Base-by-base conservation (phyloP, 371 early-diverging fungal species). In the Nematocida sp. region DNA sequence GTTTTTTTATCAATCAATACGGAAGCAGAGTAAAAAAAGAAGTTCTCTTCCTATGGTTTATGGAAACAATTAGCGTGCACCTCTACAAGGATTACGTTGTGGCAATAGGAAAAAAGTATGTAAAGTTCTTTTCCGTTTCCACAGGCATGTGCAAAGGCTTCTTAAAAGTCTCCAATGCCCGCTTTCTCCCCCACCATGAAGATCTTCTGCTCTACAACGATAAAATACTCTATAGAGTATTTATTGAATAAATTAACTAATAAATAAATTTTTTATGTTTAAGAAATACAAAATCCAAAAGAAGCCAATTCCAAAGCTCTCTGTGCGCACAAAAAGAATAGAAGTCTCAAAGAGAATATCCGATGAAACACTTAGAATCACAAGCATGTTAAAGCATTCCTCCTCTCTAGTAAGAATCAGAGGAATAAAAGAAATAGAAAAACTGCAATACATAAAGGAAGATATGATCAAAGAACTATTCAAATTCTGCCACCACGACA, bases 21-120 rank as follows among this genome's bases (percentile, higher is more conserved):
- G 84, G 84, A n/a, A 56, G 53, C 35, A 55, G 66, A 11, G 78
- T 60, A 33, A 55, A 71, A 13, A 53, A 54, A 30, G 30, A 77
- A 33, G 35, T 82, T 7, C 40, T 78, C 16, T 84, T 83, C 66
- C 60, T 65, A 18, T 84, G 84, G 84, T 60, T 80, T 18, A 64
- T 77, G 67, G n/a, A 33, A n/a, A 42, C 59, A n/a, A 23, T 25
- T 18, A 40, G 23, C 32, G 63, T 50, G 1, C 30, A 47, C 40
- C 20, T 71, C 36, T 61, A 59, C 48, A 36, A 57, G 28, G 64
- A 71, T 11, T 71, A 50, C 48, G 53, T 71, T 33, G 51, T 61
- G 20, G 75, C 61, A 4, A 18, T 61, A 23, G 64, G 64, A 0
- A 38, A 5, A 11, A 35, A 36, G 38, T 60, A 51, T 30, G 63